Evolutionary conservation across 495 filamentous ascomycete species (phyloP).

Genomic region (Clavariopsis aquatica): DNA sequence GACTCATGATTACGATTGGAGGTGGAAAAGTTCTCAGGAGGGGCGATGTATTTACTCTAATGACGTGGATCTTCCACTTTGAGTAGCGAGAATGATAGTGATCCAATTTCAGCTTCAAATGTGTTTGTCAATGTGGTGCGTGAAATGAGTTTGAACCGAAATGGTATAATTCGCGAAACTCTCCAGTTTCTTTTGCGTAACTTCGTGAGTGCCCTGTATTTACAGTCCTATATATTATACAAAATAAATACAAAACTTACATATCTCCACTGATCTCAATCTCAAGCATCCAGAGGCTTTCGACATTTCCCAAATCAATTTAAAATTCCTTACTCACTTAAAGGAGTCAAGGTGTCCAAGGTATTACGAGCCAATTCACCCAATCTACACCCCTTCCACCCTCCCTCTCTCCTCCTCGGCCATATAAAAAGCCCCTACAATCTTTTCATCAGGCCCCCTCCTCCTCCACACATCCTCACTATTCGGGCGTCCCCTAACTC

Average conservation of each 20-base stretch:
- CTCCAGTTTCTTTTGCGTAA: too few species aligned
- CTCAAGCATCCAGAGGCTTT: too few species aligned
- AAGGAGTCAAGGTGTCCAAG: too few species aligned
- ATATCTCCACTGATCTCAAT: too few species aligned
- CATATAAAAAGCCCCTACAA: conserved; percentile 55
- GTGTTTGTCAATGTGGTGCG: too few species aligned
- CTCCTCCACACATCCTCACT: conserved; percentile 92
- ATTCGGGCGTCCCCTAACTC: conserved; percentile 70
- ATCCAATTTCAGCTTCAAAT: conserved; percentile 1
- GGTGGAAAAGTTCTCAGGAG: conserved; percentile 21
- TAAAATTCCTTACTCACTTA: too few species aligned
- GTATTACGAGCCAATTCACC: not conserved
- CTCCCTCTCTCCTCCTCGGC: conserved; percentile 60
- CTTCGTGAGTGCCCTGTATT: too few species aligned
- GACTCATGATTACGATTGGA: conserved; percentile 29
- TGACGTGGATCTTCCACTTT: conserved; percentile 1
- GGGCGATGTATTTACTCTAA: conserved; percentile 23
- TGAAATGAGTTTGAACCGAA: too few species aligned
- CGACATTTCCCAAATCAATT: too few species aligned
- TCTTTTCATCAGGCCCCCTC: conserved; percentile 50
- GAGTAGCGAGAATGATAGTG: conserved; percentile 21
- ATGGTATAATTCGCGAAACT: too few species aligned
- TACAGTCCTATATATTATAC: too few species aligned
- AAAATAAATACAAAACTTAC: too few species aligned
- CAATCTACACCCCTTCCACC: conserved; percentile 12